Evolutionary conservation across 2,329 filamentous ascomycete genomes (phyloP), one percentile per base, ranked within the genome.

Genomic region (Epichloe brachyelytri): DNA sequence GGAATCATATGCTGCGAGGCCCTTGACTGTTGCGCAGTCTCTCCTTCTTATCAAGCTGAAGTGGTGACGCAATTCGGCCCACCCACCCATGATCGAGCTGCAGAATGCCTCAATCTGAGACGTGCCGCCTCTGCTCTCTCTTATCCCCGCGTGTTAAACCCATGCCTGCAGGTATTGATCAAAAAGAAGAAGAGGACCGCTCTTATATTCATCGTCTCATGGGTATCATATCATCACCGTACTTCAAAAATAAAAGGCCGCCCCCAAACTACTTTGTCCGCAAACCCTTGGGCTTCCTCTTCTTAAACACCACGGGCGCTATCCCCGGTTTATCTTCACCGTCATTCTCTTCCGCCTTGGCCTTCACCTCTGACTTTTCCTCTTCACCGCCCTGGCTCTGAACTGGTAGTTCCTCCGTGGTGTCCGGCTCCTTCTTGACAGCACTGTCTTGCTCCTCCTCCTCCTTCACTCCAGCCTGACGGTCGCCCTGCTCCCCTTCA

Each of bases 231-330:
- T 19, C 39, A 41, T 12, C 11, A 41, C 8, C 26, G 26, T 11
- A 30, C 26, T 30, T 30, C n/a, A 20, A 20, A 5, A 41, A 40
- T 3, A 17, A 37, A 38, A 33, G 41, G n/a, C 17, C 12, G 8
- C 5, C 26, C 20, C 14, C 22, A 36, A 6, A 12, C 69, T 59
- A 82, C 62, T 77, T 82, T 58, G 82, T 76, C 19, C 80, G 75
- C 37, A 82, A 72, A 48, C 75, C 78, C 70, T 82, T 85, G 14
- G 80, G 73, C 62, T 88, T 91, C 50, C 86, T 73, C 70, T 89
- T 90, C 69, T 90, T 91, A 68, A 91, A 93, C 3, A 88, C 71
- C 2, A 88, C 75, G 3, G 77, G 72, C 11, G 71, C 61, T 3
- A 63, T 33, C 0, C 56, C 62, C 5, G 60, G 43, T 5, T n/a